phyloP scores from a whole-genome alignment of 306 rosid genomes.

The Mimosa pudica region DNA sequence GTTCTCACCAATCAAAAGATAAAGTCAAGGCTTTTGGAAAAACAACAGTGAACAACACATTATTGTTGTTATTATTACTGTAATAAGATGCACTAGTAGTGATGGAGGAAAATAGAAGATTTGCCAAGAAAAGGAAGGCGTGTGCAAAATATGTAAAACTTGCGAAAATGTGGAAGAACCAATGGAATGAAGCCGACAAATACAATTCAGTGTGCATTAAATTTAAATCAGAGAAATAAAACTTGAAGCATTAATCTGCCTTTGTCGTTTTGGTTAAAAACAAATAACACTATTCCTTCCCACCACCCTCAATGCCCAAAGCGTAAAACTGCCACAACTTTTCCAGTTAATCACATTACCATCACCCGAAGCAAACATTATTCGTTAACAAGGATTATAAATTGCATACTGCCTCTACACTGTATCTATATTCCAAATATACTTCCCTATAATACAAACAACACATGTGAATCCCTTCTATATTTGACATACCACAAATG shows the following conservation, averaged over 20 bases:
- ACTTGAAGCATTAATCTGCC: not conserved
- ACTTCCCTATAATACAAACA: too few relatives aligned
- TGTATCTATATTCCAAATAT: too few relatives aligned
- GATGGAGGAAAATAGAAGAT: not conserved
- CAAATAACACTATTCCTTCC: constrained; percentile 37
- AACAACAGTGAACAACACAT: not conserved
- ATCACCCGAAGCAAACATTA: not conserved
- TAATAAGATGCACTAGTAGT: not conserved
- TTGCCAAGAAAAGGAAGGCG: not conserved
- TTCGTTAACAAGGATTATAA: not conserved
- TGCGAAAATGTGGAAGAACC: not conserved
- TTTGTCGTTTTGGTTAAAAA: constrained; percentile 38
- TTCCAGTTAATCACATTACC: not conserved
- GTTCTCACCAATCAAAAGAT: not conserved
- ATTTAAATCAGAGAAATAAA: constrained; percentile 1
- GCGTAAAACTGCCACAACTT: not conserved
- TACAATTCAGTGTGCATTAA: not conserved
- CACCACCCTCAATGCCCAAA: not conserved
- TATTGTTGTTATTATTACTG: too few relatives aligned
- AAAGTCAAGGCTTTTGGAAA: not conserved
- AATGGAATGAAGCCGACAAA: constrained; percentile 5
- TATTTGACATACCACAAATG: constrained; percentile 23
- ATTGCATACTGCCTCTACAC: not conserved
- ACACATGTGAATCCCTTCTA: too few relatives aligned
- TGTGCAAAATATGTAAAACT: not conserved